phyloP scores from a whole-genome alignment of 805 yeast genomes.

The Schizosaccharomyces lindneri region DNA sequence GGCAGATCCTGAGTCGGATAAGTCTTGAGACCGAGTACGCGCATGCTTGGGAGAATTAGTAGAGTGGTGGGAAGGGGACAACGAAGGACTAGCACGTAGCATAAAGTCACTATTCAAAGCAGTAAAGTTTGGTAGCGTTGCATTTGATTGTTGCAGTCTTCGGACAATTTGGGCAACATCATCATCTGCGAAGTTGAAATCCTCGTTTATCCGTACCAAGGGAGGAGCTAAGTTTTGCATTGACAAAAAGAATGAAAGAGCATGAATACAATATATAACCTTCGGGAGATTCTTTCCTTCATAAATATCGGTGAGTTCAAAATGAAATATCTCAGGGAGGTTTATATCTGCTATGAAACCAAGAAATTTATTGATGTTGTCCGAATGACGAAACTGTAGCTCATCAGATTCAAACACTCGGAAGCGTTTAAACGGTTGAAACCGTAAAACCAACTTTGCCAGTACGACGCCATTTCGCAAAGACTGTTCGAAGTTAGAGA shows the following conservation, averaged over 20 bases:
- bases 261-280: conserved; percentile 81
- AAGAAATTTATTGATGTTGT: conserved; percentile 43
- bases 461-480: conserved; percentile 65
- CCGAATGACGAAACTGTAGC: conserved; percentile 72
- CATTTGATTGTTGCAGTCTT: conserved; percentile 34
- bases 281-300: conserved; percentile 81
- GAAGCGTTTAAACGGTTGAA: conserved; percentile 40
- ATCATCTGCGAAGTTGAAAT: conserved; percentile 34
- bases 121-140: conserved; percentile 55
- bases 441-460: conserved; percentile 49
- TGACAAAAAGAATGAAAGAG: conserved; percentile 50
- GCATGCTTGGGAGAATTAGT: neutral
- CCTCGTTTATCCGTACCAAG: conserved; percentile 34
- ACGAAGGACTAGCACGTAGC: neutral
- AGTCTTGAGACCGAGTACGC: neutral
- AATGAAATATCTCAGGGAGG: conserved; percentile 60
- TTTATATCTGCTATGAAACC: conserved; percentile 36
- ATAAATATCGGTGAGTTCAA: conserved; percentile 79
- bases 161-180: conserved; percentile 46
- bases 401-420: conserved; percentile 27
- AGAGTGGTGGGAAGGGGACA: neutral
- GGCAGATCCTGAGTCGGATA: conserved; percentile 1
- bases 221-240: conserved; percentile 31
- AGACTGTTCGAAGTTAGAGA: conserved; percentile 35
- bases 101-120: conserved; percentile 21